Percentiles rank a stretch among this genome's conserved stretches.
phyloP scores from a whole-genome alignment of 2,329 filamentous ascomycete species.

The Penicillium sp. region DNA sequence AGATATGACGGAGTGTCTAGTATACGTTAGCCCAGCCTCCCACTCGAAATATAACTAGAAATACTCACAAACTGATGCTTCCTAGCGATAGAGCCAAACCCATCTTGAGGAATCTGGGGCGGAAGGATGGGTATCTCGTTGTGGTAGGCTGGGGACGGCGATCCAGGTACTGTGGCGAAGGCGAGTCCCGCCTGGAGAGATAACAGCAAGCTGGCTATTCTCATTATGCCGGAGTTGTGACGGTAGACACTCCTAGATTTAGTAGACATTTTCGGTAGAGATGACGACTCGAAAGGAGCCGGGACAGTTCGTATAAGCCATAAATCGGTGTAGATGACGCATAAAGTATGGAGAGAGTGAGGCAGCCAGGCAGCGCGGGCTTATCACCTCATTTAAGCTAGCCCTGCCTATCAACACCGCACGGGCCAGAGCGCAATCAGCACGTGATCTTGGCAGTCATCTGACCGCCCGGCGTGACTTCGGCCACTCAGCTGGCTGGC shows the following conservation, averaged over 20 bases:
- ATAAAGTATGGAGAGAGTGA: neutral
- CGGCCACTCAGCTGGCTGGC: neutral
- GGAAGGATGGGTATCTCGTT: slow-evolving; percentile 28
- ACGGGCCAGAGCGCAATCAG: neutral
- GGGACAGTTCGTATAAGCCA: slow-evolving; percentile 1
- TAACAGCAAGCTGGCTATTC: slow-evolving; percentile 3
- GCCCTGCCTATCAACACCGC: slow-evolving; percentile 17
- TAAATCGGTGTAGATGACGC: slow-evolving; percentile 7
- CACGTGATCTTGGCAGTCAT: slow-evolving; percentile 5
- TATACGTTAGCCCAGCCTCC: slow-evolving; percentile 2
- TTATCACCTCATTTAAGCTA: slow-evolving; percentile 13
- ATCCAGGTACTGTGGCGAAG: slow-evolving; percentile 10
- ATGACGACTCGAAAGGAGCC: slow-evolving; percentile 11
- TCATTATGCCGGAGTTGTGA: neutral
- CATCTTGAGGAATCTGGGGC: slow-evolving; percentile 30
- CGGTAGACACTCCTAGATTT: neutral
- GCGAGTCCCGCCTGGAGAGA: slow-evolving; percentile 10
- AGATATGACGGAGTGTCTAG: slow-evolving; percentile 72
- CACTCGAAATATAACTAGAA: slow-evolving; percentile 4
- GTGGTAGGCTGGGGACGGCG: neutral
- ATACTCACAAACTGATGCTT: slow-evolving; percentile 35
- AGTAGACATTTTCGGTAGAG: neutral
- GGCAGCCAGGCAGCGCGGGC: slow-evolving; percentile 1
- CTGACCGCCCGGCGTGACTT: neutral
- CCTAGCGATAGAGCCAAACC: slow-evolving; percentile 13